These are phyloP conservation scores for Ganoderma lucidum DNA, from an alignment of 1,284 basidiomycete species.

Conservation along the genomic window DNA sequence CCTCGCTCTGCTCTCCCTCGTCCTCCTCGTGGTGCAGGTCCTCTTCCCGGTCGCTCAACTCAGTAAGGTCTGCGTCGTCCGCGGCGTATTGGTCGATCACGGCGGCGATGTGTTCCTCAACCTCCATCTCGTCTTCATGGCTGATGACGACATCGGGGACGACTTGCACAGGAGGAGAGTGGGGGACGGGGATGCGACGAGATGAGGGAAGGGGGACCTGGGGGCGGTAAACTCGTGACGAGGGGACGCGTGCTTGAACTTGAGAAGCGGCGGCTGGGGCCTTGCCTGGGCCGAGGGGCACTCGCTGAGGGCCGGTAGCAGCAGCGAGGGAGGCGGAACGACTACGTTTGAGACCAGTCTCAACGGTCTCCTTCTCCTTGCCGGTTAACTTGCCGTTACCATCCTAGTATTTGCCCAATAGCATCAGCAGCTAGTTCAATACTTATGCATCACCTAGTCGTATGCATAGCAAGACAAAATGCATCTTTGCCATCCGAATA, in stretches of 20 bases:
- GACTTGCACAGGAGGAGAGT: slow-evolving; percentile 43
- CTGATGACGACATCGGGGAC: slow-evolving; percentile 43
- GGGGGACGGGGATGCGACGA: slow-evolving; percentile 48
- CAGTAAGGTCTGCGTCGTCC: slow-evolving; percentile 31
- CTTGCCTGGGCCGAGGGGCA: slow-evolving; percentile 68
- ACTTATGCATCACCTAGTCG: background rate
- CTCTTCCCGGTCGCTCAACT: slow-evolving; percentile 31
- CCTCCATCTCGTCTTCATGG: slow-evolving; percentile 65
- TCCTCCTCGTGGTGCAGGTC: slow-evolving; percentile 52
- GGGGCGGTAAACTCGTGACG: slow-evolving; percentile 36
- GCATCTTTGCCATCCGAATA: background rate
- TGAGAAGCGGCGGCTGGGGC: slow-evolving; percentile 47
- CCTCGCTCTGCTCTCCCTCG: slow-evolving; percentile 60
- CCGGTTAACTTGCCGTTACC: slow-evolving; percentile 46
- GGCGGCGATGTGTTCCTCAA: slow-evolving; percentile 51
- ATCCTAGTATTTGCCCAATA: slow-evolving; percentile 22
- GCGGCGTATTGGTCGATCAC: slow-evolving; percentile 27
- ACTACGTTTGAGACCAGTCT: slow-evolving; percentile 66
- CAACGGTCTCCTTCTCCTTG: slow-evolving; percentile 59
- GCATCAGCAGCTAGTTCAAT: slow-evolving; percentile 24
- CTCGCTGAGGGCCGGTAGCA: slow-evolving; percentile 65
- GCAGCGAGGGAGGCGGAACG: slow-evolving; percentile 67
- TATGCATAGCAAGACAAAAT: background rate
- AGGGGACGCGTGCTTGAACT: slow-evolving; percentile 49
- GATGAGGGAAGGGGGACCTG: slow-evolving; percentile 36